A percentile compares a stretch with the other conserved stretches of the same genome.
Conservation (phyloP, 192 early-diverging fungal species). For the Powellomyces hirtus region DNA sequence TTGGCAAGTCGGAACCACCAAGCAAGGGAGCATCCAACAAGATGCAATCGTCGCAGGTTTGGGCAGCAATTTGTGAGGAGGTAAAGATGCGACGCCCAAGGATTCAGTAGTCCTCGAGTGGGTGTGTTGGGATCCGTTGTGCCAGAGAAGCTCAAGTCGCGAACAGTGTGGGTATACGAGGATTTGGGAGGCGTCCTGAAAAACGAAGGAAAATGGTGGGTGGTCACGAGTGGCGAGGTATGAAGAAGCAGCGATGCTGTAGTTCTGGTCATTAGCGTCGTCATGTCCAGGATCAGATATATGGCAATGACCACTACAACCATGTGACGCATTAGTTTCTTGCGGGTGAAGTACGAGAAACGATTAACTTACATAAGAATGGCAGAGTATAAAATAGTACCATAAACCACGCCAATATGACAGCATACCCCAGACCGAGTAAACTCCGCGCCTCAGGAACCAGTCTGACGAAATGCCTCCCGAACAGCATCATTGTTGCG, state of each 20-base stretch:
- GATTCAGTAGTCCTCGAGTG: constrained; percentile 22
- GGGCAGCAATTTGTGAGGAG: constrained; percentile 26
- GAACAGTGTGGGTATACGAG: constrained; percentile 20
- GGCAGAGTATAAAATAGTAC: constrained; percentile 36
- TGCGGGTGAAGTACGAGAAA: no score
- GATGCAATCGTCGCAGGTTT: constrained; percentile 8
- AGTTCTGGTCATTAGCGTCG: constrained; percentile 14
- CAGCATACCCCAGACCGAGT: constrained; percentile 38
- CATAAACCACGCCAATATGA: constrained; percentile 44
- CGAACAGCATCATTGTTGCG: constrained; percentile 43
- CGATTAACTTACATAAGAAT: constrained; percentile 31
- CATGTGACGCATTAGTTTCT: no score
- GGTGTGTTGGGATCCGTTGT: constrained; percentile 4
- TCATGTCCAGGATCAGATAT: constrained; percentile 7
- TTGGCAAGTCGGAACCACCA: constrained; percentile 46
- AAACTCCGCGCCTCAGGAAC: constrained; percentile 38
- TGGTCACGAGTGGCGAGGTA: constrained; percentile 17
- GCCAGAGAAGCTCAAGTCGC: constrained; percentile 17
- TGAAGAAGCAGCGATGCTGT: constrained; percentile 19
- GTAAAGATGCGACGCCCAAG: constrained; percentile 26
- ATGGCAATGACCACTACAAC: constrained; percentile 15
- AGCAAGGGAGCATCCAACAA: constrained; percentile 32
- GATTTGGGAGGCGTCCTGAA: constrained; percentile 6
- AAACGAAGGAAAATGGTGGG: constrained; percentile 20
- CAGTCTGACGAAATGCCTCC: constrained; percentile 33